Percentiles rank a stretch among this genome's conserved stretches.
Evolutionary conservation across 2,329 filamentous ascomycete genomes (phyloP).

Genomic region (Boeremia exigua): DNA sequence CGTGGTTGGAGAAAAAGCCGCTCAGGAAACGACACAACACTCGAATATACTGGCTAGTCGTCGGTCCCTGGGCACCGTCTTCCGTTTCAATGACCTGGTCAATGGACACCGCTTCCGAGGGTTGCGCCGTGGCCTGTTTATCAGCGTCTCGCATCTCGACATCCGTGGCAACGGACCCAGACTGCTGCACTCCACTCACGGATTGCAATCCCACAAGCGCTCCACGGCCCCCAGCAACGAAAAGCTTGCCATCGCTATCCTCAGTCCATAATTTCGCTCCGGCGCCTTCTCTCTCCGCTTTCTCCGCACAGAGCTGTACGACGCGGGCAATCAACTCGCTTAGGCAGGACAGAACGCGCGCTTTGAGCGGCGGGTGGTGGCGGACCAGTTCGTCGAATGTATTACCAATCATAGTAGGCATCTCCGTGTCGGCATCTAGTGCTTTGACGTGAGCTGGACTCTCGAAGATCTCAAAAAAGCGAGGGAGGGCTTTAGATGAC

Average conservation of each 20-base stretch:
- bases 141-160: constrained; percentile 69
- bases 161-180: constrained; percentile 44
- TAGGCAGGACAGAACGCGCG: constrained; percentile 81
- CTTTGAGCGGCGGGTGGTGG: constrained; percentile 85
- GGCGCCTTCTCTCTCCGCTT: constrained; percentile 71
- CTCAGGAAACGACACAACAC: constrained; percentile 78
- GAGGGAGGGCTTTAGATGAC: constrained; percentile 79
- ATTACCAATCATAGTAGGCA: constrained; percentile 76
- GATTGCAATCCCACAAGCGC: constrained; percentile 47
- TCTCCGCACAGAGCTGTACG: constrained; percentile 72
- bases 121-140: constrained; percentile 12
- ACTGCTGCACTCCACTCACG: constrained; percentile 42
- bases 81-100: constrained; percentile 56
- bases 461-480: constrained; percentile 96
- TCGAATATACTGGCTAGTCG: constrained; percentile 72
- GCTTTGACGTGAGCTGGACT: constrained; percentile 86
- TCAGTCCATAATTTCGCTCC: constrained; percentile 79
- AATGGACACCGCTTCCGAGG: constrained; percentile 37
- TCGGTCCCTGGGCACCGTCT: constrained; percentile 57
- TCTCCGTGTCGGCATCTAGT: constrained; percentile 75
- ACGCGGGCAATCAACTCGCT: constrained; percentile 88
- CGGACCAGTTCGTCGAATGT: constrained; percentile 94
- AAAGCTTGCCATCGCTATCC: constrained; percentile 62
- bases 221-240: constrained; percentile 64
- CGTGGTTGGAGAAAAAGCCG: constrained; percentile 76